Evolutionary conservation across 2,329 filamentous ascomycete genomes (phyloP).

Genomic region (Fusarium oxysporum): DNA sequence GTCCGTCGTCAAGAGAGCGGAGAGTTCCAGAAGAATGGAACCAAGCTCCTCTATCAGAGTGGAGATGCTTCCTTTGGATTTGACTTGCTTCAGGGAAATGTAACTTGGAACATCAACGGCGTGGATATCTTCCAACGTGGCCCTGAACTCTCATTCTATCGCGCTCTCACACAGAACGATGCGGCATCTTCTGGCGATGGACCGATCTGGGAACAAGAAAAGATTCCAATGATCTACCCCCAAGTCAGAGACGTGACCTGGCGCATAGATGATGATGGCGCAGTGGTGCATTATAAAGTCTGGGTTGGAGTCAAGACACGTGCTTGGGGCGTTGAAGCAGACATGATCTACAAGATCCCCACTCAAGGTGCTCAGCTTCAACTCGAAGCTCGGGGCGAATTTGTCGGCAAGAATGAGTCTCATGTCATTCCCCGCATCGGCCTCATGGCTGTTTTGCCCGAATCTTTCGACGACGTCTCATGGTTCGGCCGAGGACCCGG

Average conservation of each 20-base stretch:
- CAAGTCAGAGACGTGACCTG: constrained; percentile 10
- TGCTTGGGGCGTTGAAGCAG: constrained; percentile 17
- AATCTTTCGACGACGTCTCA: not conserved
- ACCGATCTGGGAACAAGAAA: not conserved
- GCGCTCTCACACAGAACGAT: constrained; percentile 12
- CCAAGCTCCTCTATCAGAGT: not conserved
- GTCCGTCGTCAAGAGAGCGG: not conserved
- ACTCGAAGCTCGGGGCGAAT: not conserved
- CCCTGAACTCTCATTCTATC: constrained; percentile 13
- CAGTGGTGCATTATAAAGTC: constrained; percentile 7
- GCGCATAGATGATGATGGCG: fast-evolving
- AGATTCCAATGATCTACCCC: constrained; percentile 3
- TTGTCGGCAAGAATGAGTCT: constrained; percentile 3
- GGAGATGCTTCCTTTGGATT: not conserved
- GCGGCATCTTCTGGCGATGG: constrained; percentile 5
- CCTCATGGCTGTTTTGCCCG: constrained; percentile 2
- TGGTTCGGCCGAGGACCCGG: constrained; percentile 28
- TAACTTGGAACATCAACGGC: constrained; percentile 6
- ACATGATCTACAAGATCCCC: constrained; percentile 20
- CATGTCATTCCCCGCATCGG: constrained; percentile 14
- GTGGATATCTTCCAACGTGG: constrained; percentile 1
- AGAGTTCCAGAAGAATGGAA: not conserved
- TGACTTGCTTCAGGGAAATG: not conserved
- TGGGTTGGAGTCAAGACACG: constrained; percentile 19
- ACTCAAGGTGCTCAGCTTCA: not conserved